These are phyloP conservation scores for Chlorella sp. DNA, from an alignment of 139 green algal genomes.

Conservation along the genomic window DNA sequence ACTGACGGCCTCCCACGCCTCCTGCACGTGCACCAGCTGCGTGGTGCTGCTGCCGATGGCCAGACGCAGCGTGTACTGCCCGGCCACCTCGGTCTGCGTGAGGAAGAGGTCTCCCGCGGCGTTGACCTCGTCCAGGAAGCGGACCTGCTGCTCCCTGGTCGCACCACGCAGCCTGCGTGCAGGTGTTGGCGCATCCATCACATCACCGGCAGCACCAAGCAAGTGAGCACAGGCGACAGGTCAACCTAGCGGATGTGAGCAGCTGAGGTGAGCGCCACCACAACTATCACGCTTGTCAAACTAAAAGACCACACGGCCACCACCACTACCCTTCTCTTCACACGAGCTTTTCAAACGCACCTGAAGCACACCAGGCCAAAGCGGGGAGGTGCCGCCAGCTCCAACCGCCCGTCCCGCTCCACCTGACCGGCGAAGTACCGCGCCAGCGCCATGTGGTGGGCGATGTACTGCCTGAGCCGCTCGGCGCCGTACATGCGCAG, in stretches of 20 bases:
- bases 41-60: constrained; percentile 38
- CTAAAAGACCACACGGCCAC: background rate
- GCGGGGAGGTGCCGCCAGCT: constrained; percentile 42
- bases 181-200: too few species aligned
- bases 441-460: constrained; percentile 57
- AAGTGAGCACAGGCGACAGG: too few species aligned
- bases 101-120: constrained; percentile 42
- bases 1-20: background rate
- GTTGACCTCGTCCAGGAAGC: constrained; percentile 59
- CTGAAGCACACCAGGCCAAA: constrained; percentile 69
- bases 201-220: too few species aligned
- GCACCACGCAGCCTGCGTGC: background rate
- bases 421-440: constrained; percentile 38
- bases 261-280: background rate
- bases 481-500: constrained; percentile 70
- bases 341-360: constrained; percentile 2
- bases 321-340: background rate
- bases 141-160: background rate
- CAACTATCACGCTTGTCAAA: background rate
- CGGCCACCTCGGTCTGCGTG: constrained; percentile 52
- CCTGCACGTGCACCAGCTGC: constrained; percentile 48
- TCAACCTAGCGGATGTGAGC: background rate
- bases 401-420: constrained; percentile 37
- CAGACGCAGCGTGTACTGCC: constrained; percentile 44
- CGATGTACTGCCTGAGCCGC: constrained; percentile 51